Conservation (phyloP, 2,329 filamentous ascomycete species). For the Paecilomyces variotii region DNA sequence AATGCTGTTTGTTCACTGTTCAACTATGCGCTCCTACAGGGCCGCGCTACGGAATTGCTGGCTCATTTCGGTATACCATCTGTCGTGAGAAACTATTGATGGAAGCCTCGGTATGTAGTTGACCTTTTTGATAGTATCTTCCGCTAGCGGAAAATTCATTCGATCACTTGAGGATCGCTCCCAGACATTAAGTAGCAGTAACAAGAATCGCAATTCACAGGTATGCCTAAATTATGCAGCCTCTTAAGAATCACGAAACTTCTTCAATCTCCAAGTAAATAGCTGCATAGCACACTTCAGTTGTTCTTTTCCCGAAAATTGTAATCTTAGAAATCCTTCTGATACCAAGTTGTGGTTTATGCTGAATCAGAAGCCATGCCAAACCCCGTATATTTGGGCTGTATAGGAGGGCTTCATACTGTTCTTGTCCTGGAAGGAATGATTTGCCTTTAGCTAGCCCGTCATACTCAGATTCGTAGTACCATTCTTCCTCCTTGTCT, state of each 20-base stretch:
- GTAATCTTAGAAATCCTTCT: background rate
- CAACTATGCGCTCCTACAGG: too few species aligned
- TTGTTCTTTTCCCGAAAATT: background rate
- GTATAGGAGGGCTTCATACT: background rate
- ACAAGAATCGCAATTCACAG: background rate
- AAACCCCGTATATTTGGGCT: background rate
- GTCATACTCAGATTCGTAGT: background rate
- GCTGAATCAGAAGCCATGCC: background rate
- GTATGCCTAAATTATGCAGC: background rate
- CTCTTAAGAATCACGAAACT: background rate
- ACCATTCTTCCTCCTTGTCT: background rate
- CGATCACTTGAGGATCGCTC: too few species aligned
- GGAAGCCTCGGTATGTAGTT: too few species aligned
- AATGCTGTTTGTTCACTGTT: too few species aligned
- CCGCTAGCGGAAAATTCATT: too few species aligned
- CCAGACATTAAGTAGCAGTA: too few species aligned
- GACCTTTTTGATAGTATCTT: too few species aligned
- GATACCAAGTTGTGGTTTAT: background rate
- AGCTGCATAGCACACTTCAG: background rate
- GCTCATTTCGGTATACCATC: too few species aligned
- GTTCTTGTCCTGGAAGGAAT: background rate
- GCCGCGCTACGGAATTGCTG: too few species aligned
- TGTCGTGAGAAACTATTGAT: too few species aligned
- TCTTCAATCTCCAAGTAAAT: background rate
- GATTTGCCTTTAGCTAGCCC: background rate